Base-by-base conservation (phyloP, 2,329 filamentous ascomycete genomes). In the Fusarium ambrosium region DNA sequence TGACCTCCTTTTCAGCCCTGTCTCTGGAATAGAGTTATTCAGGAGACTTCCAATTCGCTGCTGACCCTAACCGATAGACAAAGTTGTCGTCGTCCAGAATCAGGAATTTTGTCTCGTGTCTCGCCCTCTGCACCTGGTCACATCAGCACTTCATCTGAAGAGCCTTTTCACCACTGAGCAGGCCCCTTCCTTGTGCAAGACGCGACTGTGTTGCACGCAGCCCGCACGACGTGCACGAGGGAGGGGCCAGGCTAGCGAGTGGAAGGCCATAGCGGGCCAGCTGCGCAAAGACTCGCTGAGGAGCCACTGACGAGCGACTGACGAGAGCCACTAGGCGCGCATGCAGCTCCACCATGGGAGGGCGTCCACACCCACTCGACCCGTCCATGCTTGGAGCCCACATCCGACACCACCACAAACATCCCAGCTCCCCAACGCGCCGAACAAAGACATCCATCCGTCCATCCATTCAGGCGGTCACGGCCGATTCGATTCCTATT, bases 361-460 rank as follows among this genome's bases (percentile, higher is more conserved):
- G 66, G 72, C 59, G 45, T 73, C 53, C 67, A 75, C 73, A 76
- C 73, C 73, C 73, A 75, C 70, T 63, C 68, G 48, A 61, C 60
- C 70, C 64, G 53, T 32, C 53, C 53, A 58, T 68, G 61, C 59
- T 64, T 55, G 48, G 62, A 75, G 73, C 62, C 73, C 73, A 75
- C 73, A 76, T 73, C 64, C 70, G 70, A 71, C 72, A 75, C 73
- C 73, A 75, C 73, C 73, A 76, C 73, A 76, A 75, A 70, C 72
- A 75, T 65, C 72, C 72, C 72, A 75, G 72, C 63, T 74, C 62
- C 65, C 60, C 72, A 75, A 70, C 66, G 56, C 64, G 66, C 66
- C 61, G 67, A 73, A 70, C 69, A 70, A 64, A 75, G 73, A 69
- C 68, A 71, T 73, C 67, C 73, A 66, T 69, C 72, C 65, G 73